Evolutionary conservation across 352 stramenopile species (phyloP).

Genomic region (Pythium folliculosum): DNA sequence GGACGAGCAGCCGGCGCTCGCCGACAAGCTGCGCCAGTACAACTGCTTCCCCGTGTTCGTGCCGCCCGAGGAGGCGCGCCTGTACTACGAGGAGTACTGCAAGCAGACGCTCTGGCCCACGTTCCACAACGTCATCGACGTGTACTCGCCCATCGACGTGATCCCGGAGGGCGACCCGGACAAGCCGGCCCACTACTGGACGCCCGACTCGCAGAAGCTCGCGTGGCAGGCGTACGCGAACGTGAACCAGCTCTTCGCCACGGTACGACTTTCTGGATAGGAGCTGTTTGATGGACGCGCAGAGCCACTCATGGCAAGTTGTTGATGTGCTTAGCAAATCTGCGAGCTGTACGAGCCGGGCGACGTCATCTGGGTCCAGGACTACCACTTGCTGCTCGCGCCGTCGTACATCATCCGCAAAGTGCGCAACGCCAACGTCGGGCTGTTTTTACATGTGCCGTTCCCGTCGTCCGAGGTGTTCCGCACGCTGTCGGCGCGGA

Average conservation of each 20-base stretch:
- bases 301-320: not conserved
- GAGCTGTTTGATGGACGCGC: not conserved
- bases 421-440: conserved; percentile 90
- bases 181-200: conserved; percentile 54
- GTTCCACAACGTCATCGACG: conserved; percentile 96
- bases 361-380: conserved; percentile 97
- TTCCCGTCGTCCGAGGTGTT: conserved; percentile 99
- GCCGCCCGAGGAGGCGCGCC: conserved; percentile 47
- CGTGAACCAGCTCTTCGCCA: conserved; percentile 94
- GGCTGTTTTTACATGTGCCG: conserved; percentile 97
- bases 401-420: conserved; percentile 94
- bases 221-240: conserved; percentile 94
- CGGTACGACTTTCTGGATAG: conserved; percentile 19
- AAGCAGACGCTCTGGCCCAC: conserved; percentile 97
- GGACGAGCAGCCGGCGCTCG: conserved; percentile 52
- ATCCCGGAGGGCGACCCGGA: conserved; percentile 41
- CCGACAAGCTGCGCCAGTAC: conserved; percentile 47
- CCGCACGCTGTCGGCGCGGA: conserved; percentile 92
- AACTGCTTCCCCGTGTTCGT: conserved; percentile 77
- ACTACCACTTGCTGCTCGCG: conserved; percentile 97
- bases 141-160: conserved; percentile 79
- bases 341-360: conserved; percentile 77
- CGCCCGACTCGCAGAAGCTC: conserved; percentile 61
- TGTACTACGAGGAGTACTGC: conserved; percentile 94
- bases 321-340: conserved; percentile 38